A percentile compares a stretch with the other conserved stretches of the same genome.
Conservation (phyloP, 495 filamentous ascomycete genomes). For the Acidomyces sp. region DNA sequence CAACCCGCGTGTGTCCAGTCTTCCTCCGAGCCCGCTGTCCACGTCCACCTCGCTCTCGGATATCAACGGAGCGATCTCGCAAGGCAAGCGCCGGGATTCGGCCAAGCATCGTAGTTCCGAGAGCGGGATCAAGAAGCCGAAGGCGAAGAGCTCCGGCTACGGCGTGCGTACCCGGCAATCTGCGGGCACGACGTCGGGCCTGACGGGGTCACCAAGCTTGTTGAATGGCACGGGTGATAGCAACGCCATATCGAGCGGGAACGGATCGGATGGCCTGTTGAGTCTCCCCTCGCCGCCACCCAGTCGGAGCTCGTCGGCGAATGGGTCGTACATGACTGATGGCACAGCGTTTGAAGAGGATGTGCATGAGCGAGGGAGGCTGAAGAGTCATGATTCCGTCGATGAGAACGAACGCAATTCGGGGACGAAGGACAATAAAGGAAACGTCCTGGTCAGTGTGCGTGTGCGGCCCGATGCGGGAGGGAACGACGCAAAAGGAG, state of each 20-base stretch:
- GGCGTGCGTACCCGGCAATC: slow-evolving; percentile 21
- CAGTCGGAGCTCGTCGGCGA: slow-evolving; percentile 76
- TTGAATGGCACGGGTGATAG: slow-evolving; percentile 65
- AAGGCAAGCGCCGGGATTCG: slow-evolving; percentile 15
- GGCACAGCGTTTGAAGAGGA: slow-evolving; percentile 58
- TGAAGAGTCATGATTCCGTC: slow-evolving; percentile 30
- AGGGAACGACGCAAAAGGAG: slow-evolving; percentile 42
- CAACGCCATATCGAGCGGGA: slow-evolving; percentile 48
- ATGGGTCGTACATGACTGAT: slow-evolving; percentile 81
- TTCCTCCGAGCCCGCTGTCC: slow-evolving; percentile 48
- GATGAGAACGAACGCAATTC: slow-evolving; percentile 17
- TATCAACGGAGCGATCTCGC: slow-evolving; percentile 2
- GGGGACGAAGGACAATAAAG: slow-evolving; percentile 50
- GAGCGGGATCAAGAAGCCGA: slow-evolving; percentile 19
- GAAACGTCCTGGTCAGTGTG: slow-evolving; percentile 93
- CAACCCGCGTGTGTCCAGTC: slow-evolving; percentile 38
- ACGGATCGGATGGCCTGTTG: slow-evolving; percentile 54
- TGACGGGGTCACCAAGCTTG: slow-evolving; percentile 43
- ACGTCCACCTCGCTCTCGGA: slow-evolving; percentile 21
- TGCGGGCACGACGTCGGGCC: slow-evolving; percentile 16
- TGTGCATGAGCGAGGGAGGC: slow-evolving; percentile 27
- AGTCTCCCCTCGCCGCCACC: slow-evolving; percentile 68
- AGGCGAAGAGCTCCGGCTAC: slow-evolving; percentile 27
- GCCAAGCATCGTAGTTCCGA: slow-evolving; percentile 14
- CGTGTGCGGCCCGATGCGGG: slow-evolving; percentile 73